Base-by-base conservation (phyloP, 805 yeast species). In the Candida dajiaensis region DNA sequence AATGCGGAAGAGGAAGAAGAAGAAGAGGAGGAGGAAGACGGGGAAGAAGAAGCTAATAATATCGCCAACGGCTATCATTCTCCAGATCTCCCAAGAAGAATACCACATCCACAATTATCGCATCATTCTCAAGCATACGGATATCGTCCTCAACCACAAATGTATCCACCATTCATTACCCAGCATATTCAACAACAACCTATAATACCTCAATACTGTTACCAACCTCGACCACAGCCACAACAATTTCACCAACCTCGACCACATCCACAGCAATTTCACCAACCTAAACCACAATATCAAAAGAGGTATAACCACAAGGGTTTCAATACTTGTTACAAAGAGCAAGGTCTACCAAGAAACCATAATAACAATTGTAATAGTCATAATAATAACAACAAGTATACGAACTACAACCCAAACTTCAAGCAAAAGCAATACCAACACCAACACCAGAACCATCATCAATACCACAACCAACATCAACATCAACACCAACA, bases 1-100 rank as follows among this genome's bases (percentile, higher is more conserved):
- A 63, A 60, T 9, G 61, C 52, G 0, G 63, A 56, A 15, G 61
- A 50, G 6, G 53, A 50, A 5, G 58, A 51, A 1, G 60, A 53
- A 11, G 56, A 53, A 15, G 51, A 50, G 12, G 41, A 43, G 3
- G 57, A 51, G 2, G 51, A 46, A 2, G 52, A 45, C 11, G 41
- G 47, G 23, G 36, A 41, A 40, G 28, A 41, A 39, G 21, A 42
- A 36, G 20, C 38, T 25, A 26, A 40, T 37, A 16, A 4, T 22
- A 2, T 22, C 7, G 15, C 22, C 28, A 38, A 38, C 6, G 22
- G 15, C 8, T 16, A 9, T 6, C 6, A 33, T 38, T 33, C 37
- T 19, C 54, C 38, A 13, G 47, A 41, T 37, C 46, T 42, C 21
- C 44, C 50, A 42, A 42, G 42, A 47, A 48, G 39, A 37, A 53